These are phyloP conservation scores for Penicillium sp. DNA, from an alignment of 2,329 filamentous ascomycete species.

Conservation along the genomic window DNA sequence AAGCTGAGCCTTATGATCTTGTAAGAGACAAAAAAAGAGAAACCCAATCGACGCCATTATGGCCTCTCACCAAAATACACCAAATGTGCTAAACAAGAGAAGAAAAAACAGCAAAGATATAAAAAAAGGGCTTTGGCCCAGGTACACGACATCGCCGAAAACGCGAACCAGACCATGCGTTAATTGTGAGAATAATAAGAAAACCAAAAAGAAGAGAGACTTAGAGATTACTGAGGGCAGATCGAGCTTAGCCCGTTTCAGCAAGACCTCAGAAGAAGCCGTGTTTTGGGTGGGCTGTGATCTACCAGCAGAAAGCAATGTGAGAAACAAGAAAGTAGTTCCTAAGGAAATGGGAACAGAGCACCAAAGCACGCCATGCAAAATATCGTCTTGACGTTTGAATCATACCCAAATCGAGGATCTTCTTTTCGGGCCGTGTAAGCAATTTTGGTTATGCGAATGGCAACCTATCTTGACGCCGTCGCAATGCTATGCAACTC, in stretches of 20 bases:
- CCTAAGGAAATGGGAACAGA: slow-evolving; percentile 12
- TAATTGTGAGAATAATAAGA: slow-evolving; percentile 10
- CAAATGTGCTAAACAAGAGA: slow-evolving; percentile 18
- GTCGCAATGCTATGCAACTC: slow-evolving; percentile 32
- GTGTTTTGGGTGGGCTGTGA: neutral
- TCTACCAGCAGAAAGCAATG: slow-evolving; percentile 17
- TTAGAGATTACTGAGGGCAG: slow-evolving; percentile 14
- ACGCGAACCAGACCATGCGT: slow-evolving; percentile 10
- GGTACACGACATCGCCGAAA: neutral
- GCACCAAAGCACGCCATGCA: slow-evolving; percentile 29
- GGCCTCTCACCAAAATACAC: slow-evolving; percentile 36
- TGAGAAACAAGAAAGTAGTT: slow-evolving; percentile 7
- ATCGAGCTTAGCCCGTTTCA: slow-evolving; percentile 13
- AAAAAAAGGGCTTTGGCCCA: neutral
- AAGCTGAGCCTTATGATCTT: slow-evolving; percentile 23
- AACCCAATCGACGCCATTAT: slow-evolving; percentile 28
- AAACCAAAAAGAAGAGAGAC: slow-evolving; percentile 13
- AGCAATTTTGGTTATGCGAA: slow-evolving; percentile 20
- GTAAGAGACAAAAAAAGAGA: slow-evolving; percentile 12
- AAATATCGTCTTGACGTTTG: slow-evolving; percentile 28
- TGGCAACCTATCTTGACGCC: slow-evolving; percentile 25
- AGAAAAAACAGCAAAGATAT: slow-evolving; percentile 14
- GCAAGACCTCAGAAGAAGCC: neutral
- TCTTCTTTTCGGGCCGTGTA: slow-evolving; percentile 17
- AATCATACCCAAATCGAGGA: slow-evolving; percentile 23